Percentiles rank a stretch among this genome's conserved stretches.
These are phyloP conservation scores for Nigrograna mackinnonii DNA, from an alignment of 2,329 filamentous ascomycete genomes.

Conservation along the genomic window DNA sequence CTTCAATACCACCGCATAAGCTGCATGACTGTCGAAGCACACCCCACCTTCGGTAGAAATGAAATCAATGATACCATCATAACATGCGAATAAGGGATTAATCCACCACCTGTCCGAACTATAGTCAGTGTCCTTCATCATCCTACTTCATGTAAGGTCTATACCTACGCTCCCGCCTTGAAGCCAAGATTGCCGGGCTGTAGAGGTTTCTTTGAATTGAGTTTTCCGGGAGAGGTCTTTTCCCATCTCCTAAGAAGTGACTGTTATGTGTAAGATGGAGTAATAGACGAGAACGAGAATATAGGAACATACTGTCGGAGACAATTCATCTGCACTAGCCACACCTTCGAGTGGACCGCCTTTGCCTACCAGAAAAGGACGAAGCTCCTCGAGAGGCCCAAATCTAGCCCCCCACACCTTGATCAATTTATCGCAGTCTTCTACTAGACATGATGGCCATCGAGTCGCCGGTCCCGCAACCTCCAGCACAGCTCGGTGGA, in stretches of 20 bases:
- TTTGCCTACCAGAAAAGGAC: constrained; percentile 46
- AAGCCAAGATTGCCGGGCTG: constrained; percentile 49
- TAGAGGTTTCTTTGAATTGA: constrained; percentile 33
- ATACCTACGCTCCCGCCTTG: constrained; percentile 48
- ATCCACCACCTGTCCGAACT: constrained; percentile 51
- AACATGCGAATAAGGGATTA: constrained; percentile 50
- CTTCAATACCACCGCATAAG: constrained; percentile 51
- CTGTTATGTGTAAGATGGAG: constrained; percentile 11
- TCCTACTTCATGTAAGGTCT: neutral
- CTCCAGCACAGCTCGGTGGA: constrained; percentile 49
- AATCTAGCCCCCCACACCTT: constrained; percentile 42
- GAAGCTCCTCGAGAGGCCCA: constrained; percentile 42
- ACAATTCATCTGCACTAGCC: constrained; percentile 40
- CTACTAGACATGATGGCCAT: constrained; percentile 50
- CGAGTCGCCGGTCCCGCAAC: constrained; percentile 50
- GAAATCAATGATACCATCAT: constrained; percentile 52
- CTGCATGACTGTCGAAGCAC: constrained; percentile 44
- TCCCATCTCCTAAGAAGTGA: constrained; percentile 38
- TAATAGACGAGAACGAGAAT: neutral
- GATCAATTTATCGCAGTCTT: constrained; percentile 49
- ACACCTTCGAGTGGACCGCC: constrained; percentile 49
- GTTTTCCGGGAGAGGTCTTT: constrained; percentile 30
- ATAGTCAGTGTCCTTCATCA: neutral
- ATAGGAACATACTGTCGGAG: constrained; percentile 35
- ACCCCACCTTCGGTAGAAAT: constrained; percentile 47